Conservation (phyloP, 495 filamentous ascomycete species). For the Neurospora africana region DNA sequence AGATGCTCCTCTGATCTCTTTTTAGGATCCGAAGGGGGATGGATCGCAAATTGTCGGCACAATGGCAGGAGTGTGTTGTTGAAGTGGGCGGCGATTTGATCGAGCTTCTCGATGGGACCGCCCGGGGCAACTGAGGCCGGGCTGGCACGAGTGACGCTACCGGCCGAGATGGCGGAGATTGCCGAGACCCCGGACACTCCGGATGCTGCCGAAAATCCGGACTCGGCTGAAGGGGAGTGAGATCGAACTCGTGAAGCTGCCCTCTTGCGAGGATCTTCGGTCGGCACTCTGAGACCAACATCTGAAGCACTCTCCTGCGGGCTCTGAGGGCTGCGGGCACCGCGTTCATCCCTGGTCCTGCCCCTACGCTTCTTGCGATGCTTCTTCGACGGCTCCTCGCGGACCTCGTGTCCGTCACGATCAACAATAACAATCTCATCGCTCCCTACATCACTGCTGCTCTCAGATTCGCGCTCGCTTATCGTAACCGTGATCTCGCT, state of each 20-base stretch:
- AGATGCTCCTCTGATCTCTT: constrained; percentile 68
- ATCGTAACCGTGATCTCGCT: constrained; percentile 56
- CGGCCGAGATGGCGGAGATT: constrained; percentile 2
- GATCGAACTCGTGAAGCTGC: constrained; percentile 18
- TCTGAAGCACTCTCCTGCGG: constrained; percentile 28
- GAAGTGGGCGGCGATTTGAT: constrained; percentile 56
- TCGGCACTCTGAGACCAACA: constrained; percentile 21
- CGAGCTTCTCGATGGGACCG: constrained; percentile 58
- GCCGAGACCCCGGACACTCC: neutral
- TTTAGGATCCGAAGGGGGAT: constrained; percentile 60
- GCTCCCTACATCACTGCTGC: constrained; percentile 38
- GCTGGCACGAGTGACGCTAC: constrained; percentile 10
- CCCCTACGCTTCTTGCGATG: constrained; percentile 17
- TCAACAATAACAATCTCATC: constrained; percentile 34
- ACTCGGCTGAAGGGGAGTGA: constrained; percentile 14
- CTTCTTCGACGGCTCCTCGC: constrained; percentile 4
- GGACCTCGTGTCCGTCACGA: constrained; percentile 8
- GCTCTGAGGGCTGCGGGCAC: constrained; percentile 6
- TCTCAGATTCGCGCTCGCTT: constrained; percentile 35
- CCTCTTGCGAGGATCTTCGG: constrained; percentile 11
- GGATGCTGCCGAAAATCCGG: constrained; percentile 8
- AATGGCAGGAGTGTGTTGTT: constrained; percentile 54
- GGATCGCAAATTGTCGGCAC: constrained; percentile 50
- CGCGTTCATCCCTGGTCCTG: constrained; percentile 16
- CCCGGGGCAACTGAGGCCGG: constrained; percentile 26